Evolutionary conservation across 1,139 yeast species (phyloP).

Genomic region (Saccharomyces hybrid): DNA sequence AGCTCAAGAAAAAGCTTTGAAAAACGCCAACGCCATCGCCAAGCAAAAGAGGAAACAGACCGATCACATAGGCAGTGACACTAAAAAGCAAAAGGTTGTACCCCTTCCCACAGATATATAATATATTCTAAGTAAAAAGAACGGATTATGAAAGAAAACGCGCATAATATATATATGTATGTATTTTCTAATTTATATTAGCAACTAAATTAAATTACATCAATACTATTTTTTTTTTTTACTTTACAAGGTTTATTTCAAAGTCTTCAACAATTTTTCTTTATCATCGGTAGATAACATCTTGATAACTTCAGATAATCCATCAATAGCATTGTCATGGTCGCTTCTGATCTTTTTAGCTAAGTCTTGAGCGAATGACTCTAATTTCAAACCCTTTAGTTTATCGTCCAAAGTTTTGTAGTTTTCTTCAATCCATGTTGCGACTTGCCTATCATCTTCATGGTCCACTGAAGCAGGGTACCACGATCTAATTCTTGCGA

Average conservation of each 20-base stretch:
- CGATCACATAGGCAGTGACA: constrained; percentile 2
- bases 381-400: constrained; percentile 59
- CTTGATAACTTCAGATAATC: constrained; percentile 55
- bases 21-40: background rate
- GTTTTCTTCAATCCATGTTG: constrained; percentile 79
- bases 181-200: background rate
- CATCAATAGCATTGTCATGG: constrained; percentile 47
- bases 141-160: background rate
- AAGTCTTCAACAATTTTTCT: constrained; percentile 32
- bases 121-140: background rate
- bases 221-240: background rate
- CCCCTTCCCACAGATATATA: background rate
- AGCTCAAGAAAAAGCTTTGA: constrained; percentile 15
- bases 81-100: background rate
- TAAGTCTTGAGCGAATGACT: constrained; percentile 54
- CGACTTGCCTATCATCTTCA: constrained; percentile 71
- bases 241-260: background rate
- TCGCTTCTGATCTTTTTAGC: constrained; percentile 53
- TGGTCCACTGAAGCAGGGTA: constrained; percentile 64
- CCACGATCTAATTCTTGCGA: constrained; percentile 85
- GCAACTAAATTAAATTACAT: background rate
- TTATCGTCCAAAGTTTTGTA: constrained; percentile 55
- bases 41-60: constrained; percentile 12
- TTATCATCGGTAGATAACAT: constrained; percentile 55
- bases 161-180: background rate